Evolutionary conservation across 2,329 filamentous ascomycete species (phyloP), one percentile per base, ranked within the genome.

Genomic region (Aspergillus felis): DNA sequence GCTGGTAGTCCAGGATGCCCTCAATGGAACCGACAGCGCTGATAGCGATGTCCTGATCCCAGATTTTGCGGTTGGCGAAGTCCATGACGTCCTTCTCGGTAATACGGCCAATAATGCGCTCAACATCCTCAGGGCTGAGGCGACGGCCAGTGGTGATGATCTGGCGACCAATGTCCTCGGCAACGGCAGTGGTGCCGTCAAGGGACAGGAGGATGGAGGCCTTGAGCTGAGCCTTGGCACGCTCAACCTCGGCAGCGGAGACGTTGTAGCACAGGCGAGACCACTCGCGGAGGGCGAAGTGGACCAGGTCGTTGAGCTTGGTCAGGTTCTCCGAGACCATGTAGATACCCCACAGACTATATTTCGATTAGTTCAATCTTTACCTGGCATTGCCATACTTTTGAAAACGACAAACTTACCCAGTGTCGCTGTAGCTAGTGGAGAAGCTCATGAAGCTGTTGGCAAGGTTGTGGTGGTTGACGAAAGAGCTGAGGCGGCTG

Each of bases 371-470:
- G 57, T 76, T 12, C 22, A 47, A 14, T 24, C 2, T 17, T 27
- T 44, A 9, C 24, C 44, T 17, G 12, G 32, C 14, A 38, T 38
- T 38, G 14, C 14, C 32, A 38, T 17, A 38, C 14, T 35, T 17
- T 4, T 28, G 14, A 5, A 14, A 65, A 72, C 69, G 6, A 28
- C 20, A 54, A 51, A 76, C 87, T 79, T 86, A 96, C 92, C 92
- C 94, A 76, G 94, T 99, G 78, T 99, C 94, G 74, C 92, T 97
- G 82, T 99, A 99, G 84, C 91, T 96, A 67, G 94, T 99, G 66
- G 92, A 97, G 83, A 99, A 99, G 83, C 91, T 96, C 95, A 99
- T 99, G 85, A 97, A 99, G 86, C 92, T 97, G 84, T 96, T 99
- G 78, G 94, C 94, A 62, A 99, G 86, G 77, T 92, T 88, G 81